Percentiles rank a stretch among this genome's conserved stretches.
These are phyloP conservation scores for Mucor piriformis DNA, from an alignment of 371 early-diverging fungal species.

Conservation along the genomic window DNA sequence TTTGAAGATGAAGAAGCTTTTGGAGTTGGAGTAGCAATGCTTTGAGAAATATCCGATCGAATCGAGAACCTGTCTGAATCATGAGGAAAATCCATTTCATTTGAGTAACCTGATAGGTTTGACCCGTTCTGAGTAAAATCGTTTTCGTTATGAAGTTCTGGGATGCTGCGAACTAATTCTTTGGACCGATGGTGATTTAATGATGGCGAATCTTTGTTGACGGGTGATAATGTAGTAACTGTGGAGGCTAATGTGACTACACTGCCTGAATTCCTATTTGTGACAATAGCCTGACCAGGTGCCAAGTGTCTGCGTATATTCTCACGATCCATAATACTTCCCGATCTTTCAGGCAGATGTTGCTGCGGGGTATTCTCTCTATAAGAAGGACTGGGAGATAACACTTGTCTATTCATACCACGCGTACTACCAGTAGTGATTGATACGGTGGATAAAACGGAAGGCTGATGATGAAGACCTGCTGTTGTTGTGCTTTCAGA, in stretches of 20 bases:
- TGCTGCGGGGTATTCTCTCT: neutral
- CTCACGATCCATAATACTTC: constrained; percentile 21
- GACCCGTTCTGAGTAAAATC: neutral
- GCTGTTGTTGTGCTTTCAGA: neutral
- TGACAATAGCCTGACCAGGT: constrained; percentile 17
- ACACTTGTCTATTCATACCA: neutral
- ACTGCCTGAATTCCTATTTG: constrained; percentile 1
- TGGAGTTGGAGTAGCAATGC: neutral
- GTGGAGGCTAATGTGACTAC: neutral
- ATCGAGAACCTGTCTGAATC: constrained; percentile 30
- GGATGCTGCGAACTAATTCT: neutral
- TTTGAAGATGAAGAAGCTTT: constrained; percentile 1
- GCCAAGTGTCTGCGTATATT: constrained; percentile 27
- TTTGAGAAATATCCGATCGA: constrained; percentile 10
- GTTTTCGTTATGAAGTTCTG: neutral
- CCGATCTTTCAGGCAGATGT: neutral
- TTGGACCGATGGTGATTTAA: constrained; percentile 1
- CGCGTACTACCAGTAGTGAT: neutral
- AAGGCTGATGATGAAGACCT: neutral
- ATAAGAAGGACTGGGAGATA: constrained; percentile 5
- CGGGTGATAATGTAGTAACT: neutral
- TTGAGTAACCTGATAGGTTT: neutral
- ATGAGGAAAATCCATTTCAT: constrained; percentile 25
- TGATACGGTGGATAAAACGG: neutral
- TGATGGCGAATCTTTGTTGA: neutral